Evolutionary conservation across 441 rosid genomes (phyloP), one percentile per base, ranked within the genome.

Genomic region (Eutrema salsugineum): DNA sequence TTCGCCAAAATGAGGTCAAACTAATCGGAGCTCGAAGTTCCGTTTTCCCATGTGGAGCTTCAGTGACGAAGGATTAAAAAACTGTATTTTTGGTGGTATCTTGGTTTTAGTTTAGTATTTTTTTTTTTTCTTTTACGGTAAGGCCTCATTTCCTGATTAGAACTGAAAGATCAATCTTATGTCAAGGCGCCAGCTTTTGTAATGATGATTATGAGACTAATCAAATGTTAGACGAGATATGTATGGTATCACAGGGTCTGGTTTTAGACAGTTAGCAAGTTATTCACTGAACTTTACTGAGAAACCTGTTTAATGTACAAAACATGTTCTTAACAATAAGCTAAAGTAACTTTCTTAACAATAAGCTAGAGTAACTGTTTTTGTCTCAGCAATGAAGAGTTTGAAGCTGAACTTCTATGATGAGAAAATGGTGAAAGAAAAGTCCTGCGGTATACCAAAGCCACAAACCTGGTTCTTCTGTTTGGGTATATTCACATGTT

Each of bases 401-500:
- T 50, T 33, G 57, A 27, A 57, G 46, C 11, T 17, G 30, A 66
- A 22, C 16, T 53, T 53, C 38, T 48, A 76, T 57, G 48, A 70
- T 56, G 16, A 76, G 51, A 68, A 57, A 61, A 68, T 36, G 74
- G 51, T 61, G 65, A 75, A 61, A 54, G 14, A 61, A 60, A 56
- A 63, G 44, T 69, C 44, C 63, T 28, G 61, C 38, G 39, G 42
- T 55, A 69, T 69, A 63, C 62, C 66, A 69, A 63, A 47, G 24
- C 68, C 58, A 68, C 42, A n/a, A 62, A 32, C 49, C 19, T 47
- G 40, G 50, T 59, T 71, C 72, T 65, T 70, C 72, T 77, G 62
- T 59, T 63, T 65, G 68, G 56, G 9, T 42, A 50, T 77, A 77
- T 77, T 71, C 80, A 77, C 80, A 58, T 51, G 72, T 16, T 70